Conservation (phyloP, 345 rosid genomes). For the Moricandia arvensis region DNA sequence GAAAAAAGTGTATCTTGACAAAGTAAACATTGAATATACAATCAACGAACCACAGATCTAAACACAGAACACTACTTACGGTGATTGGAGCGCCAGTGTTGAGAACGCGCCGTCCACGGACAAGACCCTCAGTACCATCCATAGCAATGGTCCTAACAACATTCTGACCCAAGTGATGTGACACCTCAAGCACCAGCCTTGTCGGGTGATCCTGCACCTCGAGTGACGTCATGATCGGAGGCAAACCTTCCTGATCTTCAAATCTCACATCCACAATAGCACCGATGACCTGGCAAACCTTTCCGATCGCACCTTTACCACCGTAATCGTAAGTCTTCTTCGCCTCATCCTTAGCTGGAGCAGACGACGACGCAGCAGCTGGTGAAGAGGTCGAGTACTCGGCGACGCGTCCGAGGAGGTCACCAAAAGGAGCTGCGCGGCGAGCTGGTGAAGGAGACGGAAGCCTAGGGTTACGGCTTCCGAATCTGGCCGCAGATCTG, state of each 20-base stretch:
- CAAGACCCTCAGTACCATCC: conserved; percentile 92
- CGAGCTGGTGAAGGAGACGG: conserved; percentile 45
- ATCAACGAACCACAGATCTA: conserved; percentile 4
- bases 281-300: conserved; percentile 92
- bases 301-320: conserved; percentile 85
- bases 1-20: not conserved
- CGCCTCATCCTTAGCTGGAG: conserved; percentile 40
- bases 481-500: conserved; percentile 52
- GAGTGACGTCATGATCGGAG: conserved; percentile 96
- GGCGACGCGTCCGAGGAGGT: conserved; percentile 60
- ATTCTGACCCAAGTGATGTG: conserved; percentile 92
- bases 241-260: conserved; percentile 71
- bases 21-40: conserved; percentile 1
- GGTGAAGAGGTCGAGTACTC: conserved; percentile 72
- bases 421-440: conserved; percentile 49
- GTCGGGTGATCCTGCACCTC: conserved; percentile 74
- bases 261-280: conserved; percentile 95
- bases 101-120: conserved; percentile 81
- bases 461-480: conserved; percentile 32
- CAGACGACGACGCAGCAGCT: conserved; percentile 39
- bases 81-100: conserved; percentile 96
- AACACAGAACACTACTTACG: conserved; percentile 37
- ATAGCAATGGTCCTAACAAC: conserved; percentile 90
- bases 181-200: conserved; percentile 87
- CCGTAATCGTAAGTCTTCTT: conserved; percentile 71